Conservation (phyloP, 2,329 filamentous ascomycete species). For the Phoma herbarum region DNA sequence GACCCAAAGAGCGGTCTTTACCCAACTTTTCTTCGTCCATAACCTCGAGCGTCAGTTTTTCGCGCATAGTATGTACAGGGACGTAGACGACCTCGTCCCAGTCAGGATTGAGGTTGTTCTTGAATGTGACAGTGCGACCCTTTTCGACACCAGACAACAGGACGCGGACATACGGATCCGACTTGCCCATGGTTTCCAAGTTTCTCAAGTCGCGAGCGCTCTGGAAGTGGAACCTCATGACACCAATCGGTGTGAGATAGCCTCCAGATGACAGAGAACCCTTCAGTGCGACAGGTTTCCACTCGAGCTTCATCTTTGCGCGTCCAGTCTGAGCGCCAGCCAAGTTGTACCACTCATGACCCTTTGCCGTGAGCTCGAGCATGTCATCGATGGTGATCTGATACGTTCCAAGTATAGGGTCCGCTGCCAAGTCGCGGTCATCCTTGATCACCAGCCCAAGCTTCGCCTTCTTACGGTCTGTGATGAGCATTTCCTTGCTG, state of each 20-base stretch:
- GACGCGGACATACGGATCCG: constrained; percentile 91
- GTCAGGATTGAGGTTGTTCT: constrained; percentile 93
- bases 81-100: constrained; percentile 97
- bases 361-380: constrained; percentile 87
- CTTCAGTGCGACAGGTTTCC: constrained; percentile 91
- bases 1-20: constrained; percentile 87
- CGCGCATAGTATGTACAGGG: constrained; percentile 83
- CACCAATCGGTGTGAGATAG: constrained; percentile 92
- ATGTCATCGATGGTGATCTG: constrained; percentile 96
- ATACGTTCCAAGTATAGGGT: constrained; percentile 88
- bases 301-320: constrained; percentile 89
- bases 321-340: constrained; percentile 82
- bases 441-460: constrained; percentile 95
- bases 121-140: constrained; percentile 91
- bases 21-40: constrained; percentile 96
- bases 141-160: constrained; percentile 90
- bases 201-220: constrained; percentile 85
- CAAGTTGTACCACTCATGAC: constrained; percentile 95
- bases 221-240: constrained; percentile 93
- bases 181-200: constrained; percentile 94
- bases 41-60: constrained; percentile 87
- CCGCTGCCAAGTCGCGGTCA: constrained; percentile 82
- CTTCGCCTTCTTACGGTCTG: constrained; percentile 88
- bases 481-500: constrained; percentile 93
- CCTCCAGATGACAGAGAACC: constrained; percentile 81